phyloP scores from a whole-genome alignment of 2,329 filamentous ascomycete species.

The Monosporascus sp. region DNA sequence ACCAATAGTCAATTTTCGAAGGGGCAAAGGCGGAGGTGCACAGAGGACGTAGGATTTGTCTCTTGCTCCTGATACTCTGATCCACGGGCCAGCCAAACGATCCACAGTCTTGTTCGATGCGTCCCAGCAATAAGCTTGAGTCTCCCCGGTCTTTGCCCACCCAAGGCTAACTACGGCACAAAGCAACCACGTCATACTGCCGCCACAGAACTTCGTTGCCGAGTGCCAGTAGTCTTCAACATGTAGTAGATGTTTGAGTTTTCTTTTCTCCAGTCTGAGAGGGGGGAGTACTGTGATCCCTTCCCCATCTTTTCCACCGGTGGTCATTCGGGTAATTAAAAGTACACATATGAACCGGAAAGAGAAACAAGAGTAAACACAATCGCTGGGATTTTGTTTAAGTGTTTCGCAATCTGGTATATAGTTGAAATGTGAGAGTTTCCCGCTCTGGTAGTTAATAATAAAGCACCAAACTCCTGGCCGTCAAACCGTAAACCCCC shows the following conservation, averaged over 20 bases:
- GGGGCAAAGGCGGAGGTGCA: too few species aligned
- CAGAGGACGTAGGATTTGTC: too few species aligned
- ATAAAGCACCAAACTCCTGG: constrained; percentile 9
- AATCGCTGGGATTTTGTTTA: constrained; percentile 6
- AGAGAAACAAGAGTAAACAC: constrained; percentile 6
- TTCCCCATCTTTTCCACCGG: not conserved
- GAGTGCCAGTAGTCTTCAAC: too few species aligned
- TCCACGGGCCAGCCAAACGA: not conserved
- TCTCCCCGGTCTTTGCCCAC: not conserved
- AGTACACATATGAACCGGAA: constrained; percentile 3
- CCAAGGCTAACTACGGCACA: not conserved
- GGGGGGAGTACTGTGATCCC: not conserved
- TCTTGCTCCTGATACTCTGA: not conserved
- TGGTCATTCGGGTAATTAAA: too few species aligned
- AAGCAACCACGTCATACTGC: not conserved
- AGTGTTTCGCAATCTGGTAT: constrained; percentile 16
- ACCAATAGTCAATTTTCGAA: too few species aligned
- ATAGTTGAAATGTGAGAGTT: constrained; percentile 1
- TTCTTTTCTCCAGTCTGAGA: not conserved
- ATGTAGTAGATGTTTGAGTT: too few species aligned
- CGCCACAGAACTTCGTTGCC: not conserved
- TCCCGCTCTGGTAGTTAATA: constrained; percentile 2
- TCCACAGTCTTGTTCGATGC: not conserved
- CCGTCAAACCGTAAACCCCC: not conserved
- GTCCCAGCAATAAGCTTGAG: not conserved